A percentile compares a stretch with the other conserved stretches of the same genome.
These are phyloP conservation scores for Ceratobasidium sp. DNA, from an alignment of 1,284 basidiomycete genomes.

Conservation along the genomic window DNA sequence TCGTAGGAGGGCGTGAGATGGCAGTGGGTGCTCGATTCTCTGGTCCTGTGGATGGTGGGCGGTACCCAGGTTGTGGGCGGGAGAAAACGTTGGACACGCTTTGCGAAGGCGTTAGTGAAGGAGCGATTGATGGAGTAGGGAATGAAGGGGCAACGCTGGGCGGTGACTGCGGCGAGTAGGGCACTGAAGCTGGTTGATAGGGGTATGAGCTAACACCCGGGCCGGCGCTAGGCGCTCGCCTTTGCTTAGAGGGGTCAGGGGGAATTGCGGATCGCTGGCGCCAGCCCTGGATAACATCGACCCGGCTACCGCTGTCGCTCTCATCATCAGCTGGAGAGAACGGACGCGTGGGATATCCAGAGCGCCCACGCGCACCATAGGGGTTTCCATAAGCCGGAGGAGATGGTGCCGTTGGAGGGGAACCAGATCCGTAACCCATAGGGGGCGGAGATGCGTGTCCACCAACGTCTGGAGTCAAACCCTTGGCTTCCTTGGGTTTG, in stretches of 20 bases:
- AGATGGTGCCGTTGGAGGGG: not conserved
- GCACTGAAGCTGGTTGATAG: slow-evolving; percentile 20
- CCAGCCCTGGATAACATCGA: slow-evolving; percentile 26
- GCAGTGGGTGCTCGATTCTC: slow-evolving; percentile 11
- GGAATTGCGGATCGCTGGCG: slow-evolving; percentile 31
- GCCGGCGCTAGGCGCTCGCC: slow-evolving; percentile 6
- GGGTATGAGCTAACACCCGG: slow-evolving; percentile 20
- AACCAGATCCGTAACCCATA: not conserved
- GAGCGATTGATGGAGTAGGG: slow-evolving; percentile 5
- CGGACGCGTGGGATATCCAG: not conserved
- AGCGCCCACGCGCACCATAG: slow-evolving; percentile 16
- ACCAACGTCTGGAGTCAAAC: slow-evolving; percentile 12
- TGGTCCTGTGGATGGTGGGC: slow-evolving; percentile 1
- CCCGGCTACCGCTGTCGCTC: not conserved
- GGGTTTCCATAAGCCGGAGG: not conserved
- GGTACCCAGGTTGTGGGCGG: slow-evolving; percentile 22
- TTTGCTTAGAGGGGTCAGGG: slow-evolving; percentile 10
- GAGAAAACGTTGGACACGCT: slow-evolving; percentile 29
- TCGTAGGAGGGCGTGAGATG: not conserved
- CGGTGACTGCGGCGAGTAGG: not conserved
- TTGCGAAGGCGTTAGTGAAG: slow-evolving; percentile 32
- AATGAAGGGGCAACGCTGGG: slow-evolving; percentile 21
- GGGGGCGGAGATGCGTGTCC: slow-evolving; percentile 9
- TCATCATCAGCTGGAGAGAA: not conserved
- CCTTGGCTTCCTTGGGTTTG: slow-evolving; percentile 27